A percentile compares a stretch with the other conserved stretches of the same genome.
These are phyloP conservation scores for Lophium mytilinum DNA, from an alignment of 495 filamentous ascomycete species.

Conservation along the genomic window DNA sequence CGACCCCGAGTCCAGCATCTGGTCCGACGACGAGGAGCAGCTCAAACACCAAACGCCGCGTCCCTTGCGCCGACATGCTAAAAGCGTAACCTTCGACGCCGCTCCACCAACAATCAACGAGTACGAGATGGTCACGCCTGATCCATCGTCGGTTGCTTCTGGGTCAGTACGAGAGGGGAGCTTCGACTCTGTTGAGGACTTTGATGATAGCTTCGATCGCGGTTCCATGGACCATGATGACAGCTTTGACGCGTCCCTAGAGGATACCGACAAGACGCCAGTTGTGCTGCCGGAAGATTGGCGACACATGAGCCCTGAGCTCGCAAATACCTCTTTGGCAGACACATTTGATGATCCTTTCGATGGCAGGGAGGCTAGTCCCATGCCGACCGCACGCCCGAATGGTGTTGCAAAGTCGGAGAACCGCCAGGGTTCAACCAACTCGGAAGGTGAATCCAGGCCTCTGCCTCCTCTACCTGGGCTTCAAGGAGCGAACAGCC, in stretches of 20 bases:
- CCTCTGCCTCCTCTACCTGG: slow-evolving; percentile 34
- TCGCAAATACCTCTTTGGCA: slow-evolving; percentile 43
- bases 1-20: slow-evolving; percentile 47
- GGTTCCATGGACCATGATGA: slow-evolving; percentile 67
- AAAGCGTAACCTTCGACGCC: slow-evolving; percentile 93
- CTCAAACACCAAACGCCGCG: slow-evolving; percentile 46
- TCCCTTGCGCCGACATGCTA: slow-evolving; percentile 68
- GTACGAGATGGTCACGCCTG: slow-evolving; percentile 95
- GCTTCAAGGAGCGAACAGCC: slow-evolving; percentile 9
- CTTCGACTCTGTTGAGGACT: slow-evolving; percentile 74
- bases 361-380: slow-evolving; percentile 52
- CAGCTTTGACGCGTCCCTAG: slow-evolving; percentile 86
- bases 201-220: slow-evolving; percentile 62
- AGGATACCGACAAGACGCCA: slow-evolving; percentile 93
- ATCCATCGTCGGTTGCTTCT: slow-evolving; percentile 79
- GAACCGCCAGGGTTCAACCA: slow-evolving; percentile 46
- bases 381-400: slow-evolving; percentile 44
- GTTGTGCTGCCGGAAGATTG: slow-evolving; percentile 95
- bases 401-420: slow-evolving; percentile 34
- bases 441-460: slow-evolving; percentile 28
- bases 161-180: slow-evolving; percentile 81
- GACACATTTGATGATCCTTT: slow-evolving; percentile 62
- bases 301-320: slow-evolving; percentile 66
- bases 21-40: slow-evolving; percentile 36
- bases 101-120: slow-evolving; percentile 92